A percentile compares a stretch with the other conserved stretches of the same genome.
Conservation (phyloP, 345 rosid genomes). For the Populus davidiana region DNA sequence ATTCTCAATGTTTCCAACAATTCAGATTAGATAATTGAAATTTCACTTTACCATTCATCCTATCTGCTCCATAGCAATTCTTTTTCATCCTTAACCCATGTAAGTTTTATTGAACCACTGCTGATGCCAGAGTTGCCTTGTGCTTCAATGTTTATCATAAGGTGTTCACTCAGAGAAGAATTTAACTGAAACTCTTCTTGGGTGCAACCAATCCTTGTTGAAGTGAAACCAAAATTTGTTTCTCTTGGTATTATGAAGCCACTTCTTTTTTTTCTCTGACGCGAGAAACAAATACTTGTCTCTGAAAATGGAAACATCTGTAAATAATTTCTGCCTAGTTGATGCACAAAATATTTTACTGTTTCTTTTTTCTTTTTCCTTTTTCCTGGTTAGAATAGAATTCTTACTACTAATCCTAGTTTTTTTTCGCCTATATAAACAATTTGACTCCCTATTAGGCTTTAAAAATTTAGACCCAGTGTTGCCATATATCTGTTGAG, state of each 20-base stretch:
- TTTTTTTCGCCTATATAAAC: neutral
- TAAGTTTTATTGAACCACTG: neutral
- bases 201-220: neutral
- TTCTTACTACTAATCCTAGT: neutral
- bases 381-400: neutral
- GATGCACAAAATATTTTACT: neutral
- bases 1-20: neutral
- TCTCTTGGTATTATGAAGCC: neutral
- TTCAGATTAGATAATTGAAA: neutral
- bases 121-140: neutral
- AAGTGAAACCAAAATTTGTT: neutral
- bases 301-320: neutral
- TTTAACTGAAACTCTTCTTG: neutral
- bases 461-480: neutral
- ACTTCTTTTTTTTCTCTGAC: neutral
- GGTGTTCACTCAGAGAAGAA: neutral
- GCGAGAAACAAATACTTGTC: neutral
- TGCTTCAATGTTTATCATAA: neutral
- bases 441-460: neutral
- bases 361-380: too few species aligned
- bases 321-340: neutral
- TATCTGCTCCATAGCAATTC: neutral
- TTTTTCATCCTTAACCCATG: neutral
- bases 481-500: neutral
- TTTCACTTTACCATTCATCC: neutral